These are phyloP conservation scores for Exophiala mesophila DNA, from an alignment of 2,329 filamentous ascomycete species.

Conservation along the genomic window DNA sequence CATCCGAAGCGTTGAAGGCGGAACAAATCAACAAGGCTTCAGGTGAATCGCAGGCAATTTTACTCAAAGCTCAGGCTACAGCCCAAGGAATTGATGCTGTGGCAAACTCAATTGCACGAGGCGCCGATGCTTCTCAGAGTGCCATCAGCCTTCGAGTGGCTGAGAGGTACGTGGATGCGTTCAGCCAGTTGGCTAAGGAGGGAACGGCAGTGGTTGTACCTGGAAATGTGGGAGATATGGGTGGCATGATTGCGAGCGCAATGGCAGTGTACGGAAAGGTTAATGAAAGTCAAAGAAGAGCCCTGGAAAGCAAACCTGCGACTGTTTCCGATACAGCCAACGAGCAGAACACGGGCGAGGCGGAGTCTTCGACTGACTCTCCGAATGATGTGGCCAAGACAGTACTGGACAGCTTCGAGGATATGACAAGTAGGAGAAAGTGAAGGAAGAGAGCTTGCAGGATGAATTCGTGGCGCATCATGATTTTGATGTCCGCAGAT, in stretches of 20 bases:
- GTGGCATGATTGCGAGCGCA: conserved; percentile 92
- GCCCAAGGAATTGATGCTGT: conserved; percentile 85
- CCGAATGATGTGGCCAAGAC: conserved; percentile 35
- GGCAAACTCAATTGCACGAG: conserved; percentile 66
- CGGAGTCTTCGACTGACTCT: conserved; percentile 34
- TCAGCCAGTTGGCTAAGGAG: conserved; percentile 86
- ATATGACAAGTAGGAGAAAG: conserved; percentile 33
- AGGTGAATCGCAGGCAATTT: conserved; percentile 91
- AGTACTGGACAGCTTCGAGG: conserved; percentile 47
- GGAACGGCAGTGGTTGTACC: conserved; percentile 93
- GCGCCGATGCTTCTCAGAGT: conserved; percentile 69
- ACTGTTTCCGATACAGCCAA: conserved; percentile 34
- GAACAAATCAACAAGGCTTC: conserved; percentile 90
- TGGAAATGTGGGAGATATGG: conserved; percentile 93
- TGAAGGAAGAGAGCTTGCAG: too few species aligned
- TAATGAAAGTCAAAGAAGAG: conserved; percentile 69
- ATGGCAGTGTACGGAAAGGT: conserved; percentile 95
- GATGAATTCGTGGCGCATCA: too few species aligned
- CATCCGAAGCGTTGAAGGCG: conserved; percentile 81
- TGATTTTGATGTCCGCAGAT: too few species aligned
- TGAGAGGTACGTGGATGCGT: conserved; percentile 97
- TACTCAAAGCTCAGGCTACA: conserved; percentile 78
- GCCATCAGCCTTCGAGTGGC: conserved; percentile 85
- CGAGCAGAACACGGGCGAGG: conserved; percentile 25
- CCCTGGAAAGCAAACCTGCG: conserved; percentile 47